A percentile compares a stretch with the other conserved stretches of the same genome.
Evolutionary conservation across 257 asterid genomes (phyloP).

Genomic region (Solanum gracilifrons): DNA sequence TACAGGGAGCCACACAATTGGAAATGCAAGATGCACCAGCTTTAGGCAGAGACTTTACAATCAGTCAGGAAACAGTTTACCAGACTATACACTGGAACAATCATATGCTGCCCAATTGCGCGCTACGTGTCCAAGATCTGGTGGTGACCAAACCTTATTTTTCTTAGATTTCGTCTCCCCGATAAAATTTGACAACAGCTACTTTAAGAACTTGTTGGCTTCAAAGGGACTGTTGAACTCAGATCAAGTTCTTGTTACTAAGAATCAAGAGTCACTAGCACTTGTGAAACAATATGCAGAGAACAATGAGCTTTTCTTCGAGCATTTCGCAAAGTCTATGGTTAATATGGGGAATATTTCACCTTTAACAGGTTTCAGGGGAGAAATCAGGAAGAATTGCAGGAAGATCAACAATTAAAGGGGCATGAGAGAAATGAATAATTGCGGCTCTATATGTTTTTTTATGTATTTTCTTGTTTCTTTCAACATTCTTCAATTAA

Average conservation of each 20-base stretch:
- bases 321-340: constrained; percentile 71
- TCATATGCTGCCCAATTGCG: constrained; percentile 53
- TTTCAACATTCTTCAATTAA: not conserved
- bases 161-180: constrained; percentile 55
- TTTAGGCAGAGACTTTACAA: constrained; percentile 87
- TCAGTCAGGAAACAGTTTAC: constrained; percentile 58
- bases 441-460: not conserved
- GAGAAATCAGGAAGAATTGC: constrained; percentile 71
- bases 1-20: constrained; percentile 88
- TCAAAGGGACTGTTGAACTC: constrained; percentile 67
- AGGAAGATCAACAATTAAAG: constrained; percentile 37
- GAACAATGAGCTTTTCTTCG: constrained; percentile 47
- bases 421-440: not conserved
- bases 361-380: constrained; percentile 64
- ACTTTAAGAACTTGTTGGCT: constrained; percentile 65
- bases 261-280: constrained; percentile 38
- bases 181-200: constrained; percentile 53
- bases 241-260: constrained; percentile 66
- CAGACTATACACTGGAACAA: constrained; percentile 50
- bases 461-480: not conserved
- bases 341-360: constrained; percentile 78
- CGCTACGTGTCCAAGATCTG: constrained; percentile 53
- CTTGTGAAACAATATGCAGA: constrained; percentile 63
- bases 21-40: constrained; percentile 64
- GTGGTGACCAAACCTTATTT: constrained; percentile 73